Evolutionary conservation across 768 basidiomycete species (phyloP), one percentile per base, ranked within the genome.

Genomic region (Boletus insuetus): DNA sequence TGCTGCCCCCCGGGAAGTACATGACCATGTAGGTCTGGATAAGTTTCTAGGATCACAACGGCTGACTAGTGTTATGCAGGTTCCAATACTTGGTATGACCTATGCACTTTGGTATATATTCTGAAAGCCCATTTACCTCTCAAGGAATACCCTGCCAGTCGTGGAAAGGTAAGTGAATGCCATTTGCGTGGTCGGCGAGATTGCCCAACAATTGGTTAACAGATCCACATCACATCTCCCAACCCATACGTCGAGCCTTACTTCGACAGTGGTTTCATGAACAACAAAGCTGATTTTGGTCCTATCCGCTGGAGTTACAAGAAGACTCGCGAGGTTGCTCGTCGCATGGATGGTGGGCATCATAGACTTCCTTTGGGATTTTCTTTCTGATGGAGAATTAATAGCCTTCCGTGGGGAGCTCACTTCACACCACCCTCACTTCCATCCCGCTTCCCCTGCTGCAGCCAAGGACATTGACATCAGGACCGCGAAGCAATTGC

Each of bases 201-300:
- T 31, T 26, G 31, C 19, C 38, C 10, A 31, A 51, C 4, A 19
- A 7, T 32, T 24, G 26, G n/a, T 17, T 24, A 5, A 43, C 53
- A 83, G 82, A 86, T 87, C 63, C 85, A 86, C 67, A 82, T 87
- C 67, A 63, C 71, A 44, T 84, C 82, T 19, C 55, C 77, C 43
- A 82, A 76, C 74, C 85, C 86, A 6, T 87, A 86, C 72, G 69
- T 72, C 60, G 82, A 81, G 59, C 85, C 86, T 5, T 74, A 66
- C 71, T 87, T 86, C 63, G 86, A 88, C 73, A 80, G 79, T 55
- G 86, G 86, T n/a, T 87, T 88, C 80, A 83, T 88, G 86, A 87
- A 85, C 74, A 67, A 87, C 75, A 85, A 85, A 75, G 86, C 86
- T 29, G 86, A 87, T 73, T 86, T 86, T 62, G 85, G 84, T 22